These are phyloP conservation scores for Calycina herbarum DNA, from an alignment of 2,329 filamentous ascomycete species.

Conservation along the genomic window DNA sequence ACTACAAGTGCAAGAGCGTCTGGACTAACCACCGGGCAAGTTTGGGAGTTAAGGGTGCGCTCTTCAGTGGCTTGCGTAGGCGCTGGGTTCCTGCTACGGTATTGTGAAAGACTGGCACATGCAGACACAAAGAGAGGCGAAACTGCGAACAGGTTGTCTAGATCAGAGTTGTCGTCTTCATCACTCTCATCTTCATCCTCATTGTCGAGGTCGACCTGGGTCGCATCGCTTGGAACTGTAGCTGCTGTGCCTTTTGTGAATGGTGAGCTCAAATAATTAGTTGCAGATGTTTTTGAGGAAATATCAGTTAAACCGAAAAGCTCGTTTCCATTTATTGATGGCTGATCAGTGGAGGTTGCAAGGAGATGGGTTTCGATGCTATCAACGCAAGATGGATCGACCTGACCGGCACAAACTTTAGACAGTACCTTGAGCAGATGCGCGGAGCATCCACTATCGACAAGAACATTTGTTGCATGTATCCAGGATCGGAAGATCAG, in stretches of 20 bases:
- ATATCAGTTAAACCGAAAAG: constrained; percentile 8
- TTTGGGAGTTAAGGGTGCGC: too few species aligned
- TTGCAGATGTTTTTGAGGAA: constrained; percentile 8
- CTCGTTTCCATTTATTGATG: constrained; percentile 10
- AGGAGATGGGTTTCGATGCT: constrained; percentile 9
- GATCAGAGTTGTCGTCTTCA: too few species aligned
- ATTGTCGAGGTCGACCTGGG: too few species aligned
- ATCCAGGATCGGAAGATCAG: constrained; percentile 9
- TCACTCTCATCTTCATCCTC: too few species aligned
- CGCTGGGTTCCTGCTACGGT: too few species aligned
- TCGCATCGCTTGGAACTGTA: too few species aligned
- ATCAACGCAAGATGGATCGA: constrained; percentile 9
- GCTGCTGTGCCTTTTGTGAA: constrained; percentile 6
- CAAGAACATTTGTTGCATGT: constrained; percentile 11
- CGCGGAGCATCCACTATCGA: constrained; percentile 12
- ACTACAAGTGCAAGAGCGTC: constrained; percentile 4
- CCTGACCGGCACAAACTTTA: constrained; percentile 8
- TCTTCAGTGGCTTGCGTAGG: too few species aligned
- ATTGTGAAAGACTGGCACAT: too few species aligned
- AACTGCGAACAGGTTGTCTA: too few species aligned
- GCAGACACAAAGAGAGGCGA: too few species aligned
- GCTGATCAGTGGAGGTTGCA: too few species aligned
- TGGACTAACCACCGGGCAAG: too few species aligned
- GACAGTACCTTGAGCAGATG: constrained; percentile 10
- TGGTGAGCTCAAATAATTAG: constrained; percentile 11